Percentiles rank a stretch among this genome's conserved stretches.
These are phyloP conservation scores for Phytophthora capsici DNA, from an alignment of 352 stramenopile species.

Conservation along the genomic window DNA sequence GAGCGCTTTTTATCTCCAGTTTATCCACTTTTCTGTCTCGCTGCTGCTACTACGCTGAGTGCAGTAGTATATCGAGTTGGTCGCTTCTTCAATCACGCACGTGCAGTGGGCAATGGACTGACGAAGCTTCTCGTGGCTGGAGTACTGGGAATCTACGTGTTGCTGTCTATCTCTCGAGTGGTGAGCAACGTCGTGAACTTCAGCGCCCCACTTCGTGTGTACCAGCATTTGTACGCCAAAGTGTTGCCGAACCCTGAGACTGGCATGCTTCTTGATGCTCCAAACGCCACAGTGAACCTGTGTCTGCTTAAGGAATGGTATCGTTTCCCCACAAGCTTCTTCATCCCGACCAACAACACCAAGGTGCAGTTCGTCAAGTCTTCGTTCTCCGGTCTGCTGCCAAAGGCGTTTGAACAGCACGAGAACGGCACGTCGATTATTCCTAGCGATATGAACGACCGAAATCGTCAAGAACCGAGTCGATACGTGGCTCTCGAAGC, in stretches of 20 bases:
- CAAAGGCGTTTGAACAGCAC: slow-evolving; percentile 90
- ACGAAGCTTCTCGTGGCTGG: slow-evolving; percentile 49
- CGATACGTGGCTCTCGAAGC: slow-evolving; percentile 79
- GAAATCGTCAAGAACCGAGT: slow-evolving; percentile 91
- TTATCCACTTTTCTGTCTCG: slow-evolving; percentile 92
- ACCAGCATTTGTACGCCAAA: slow-evolving; percentile 68
- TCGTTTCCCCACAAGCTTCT: slow-evolving; percentile 96
- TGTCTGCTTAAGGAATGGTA: slow-evolving; percentile 99
- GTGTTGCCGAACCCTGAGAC: slow-evolving; percentile 53
- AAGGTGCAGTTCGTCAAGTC: slow-evolving; percentile 93
- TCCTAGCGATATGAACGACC: slow-evolving; percentile 93
- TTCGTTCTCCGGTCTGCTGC: slow-evolving; percentile 94
- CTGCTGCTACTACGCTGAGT: slow-evolving; percentile 78
- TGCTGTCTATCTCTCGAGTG: slow-evolving; percentile 66
- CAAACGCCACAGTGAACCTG: slow-evolving; percentile 51
- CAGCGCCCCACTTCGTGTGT: slow-evolving; percentile 69
- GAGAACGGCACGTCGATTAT: slow-evolving; percentile 67
- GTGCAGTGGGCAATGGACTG: slow-evolving; percentile 28
- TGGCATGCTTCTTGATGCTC: slow-evolving; percentile 24
- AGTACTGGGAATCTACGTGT: slow-evolving; percentile 52
- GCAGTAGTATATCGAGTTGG: slow-evolving; percentile 46
- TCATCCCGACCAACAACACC: slow-evolving; percentile 88
- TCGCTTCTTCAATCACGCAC: slow-evolving; percentile 33
- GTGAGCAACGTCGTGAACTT: slow-evolving; percentile 79
- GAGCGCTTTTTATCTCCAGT: slow-evolving; percentile 98